Base-by-base conservation (phyloP, 768 basidiomycete species). In the Rhodotorula paludigena region DNA sequence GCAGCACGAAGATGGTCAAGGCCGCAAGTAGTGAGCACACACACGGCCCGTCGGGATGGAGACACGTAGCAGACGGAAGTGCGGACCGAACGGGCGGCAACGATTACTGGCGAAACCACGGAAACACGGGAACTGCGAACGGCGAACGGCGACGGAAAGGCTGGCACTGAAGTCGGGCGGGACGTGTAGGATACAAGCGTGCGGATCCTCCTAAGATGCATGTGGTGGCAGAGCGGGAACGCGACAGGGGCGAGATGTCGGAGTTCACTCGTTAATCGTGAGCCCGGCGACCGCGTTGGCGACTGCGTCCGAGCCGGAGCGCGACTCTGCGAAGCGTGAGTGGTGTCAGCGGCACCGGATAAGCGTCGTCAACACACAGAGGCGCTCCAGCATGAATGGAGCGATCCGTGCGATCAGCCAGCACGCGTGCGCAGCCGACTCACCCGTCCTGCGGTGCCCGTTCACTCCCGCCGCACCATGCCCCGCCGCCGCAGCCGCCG, bases 261-360 rank as follows among this genome's bases (percentile, higher is more conserved):
- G 20, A 8, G 57, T 4, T 28, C 18, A 60, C 47, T 60, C 58
- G 47, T 25, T 30, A 48, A 60, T 49, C 20, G 58, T 60, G 30
- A 49, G 58, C 2, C 58, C 58, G 11, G 58, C 58, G 48, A 49
- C n/a, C n/a, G 36, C 35, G 28, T 21, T 45, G 8, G 47, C 58
- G 58, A 60, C 58, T 3, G n/a, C 36, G 16, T 60, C 58, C 12
- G 48, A 38, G n/a, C 48, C 47, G 2, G 58, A 60, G 47, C 57
- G 44, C 0, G 57, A 58, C n/a, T 58, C 57, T 58, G 54, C n/a
- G 23, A 28, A 20, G 32, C 1, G 33, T 12, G 20, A 57, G 28
- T 10, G 23, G 30, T 5, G 53, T n/a, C 25, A 39, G 39, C 25
- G 21, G 2, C 10, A 28, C 21, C 21, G 4, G 23, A 12, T 18